Evolutionary conservation across 2,329 filamentous ascomycete genomes (phyloP), one percentile per base, ranked within the genome.

Genomic region (Tolypocladium tropicale): DNA sequence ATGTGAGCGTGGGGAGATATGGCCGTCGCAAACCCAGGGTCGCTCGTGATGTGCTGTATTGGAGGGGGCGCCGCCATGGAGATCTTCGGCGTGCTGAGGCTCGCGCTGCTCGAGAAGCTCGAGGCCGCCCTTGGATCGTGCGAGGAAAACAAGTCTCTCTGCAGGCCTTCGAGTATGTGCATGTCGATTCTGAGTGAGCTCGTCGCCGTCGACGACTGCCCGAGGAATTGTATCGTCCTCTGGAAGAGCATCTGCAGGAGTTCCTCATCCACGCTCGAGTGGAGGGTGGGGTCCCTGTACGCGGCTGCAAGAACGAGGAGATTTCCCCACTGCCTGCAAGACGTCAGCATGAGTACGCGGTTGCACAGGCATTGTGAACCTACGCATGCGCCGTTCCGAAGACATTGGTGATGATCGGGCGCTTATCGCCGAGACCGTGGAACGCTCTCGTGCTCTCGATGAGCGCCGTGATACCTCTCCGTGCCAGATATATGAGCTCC

Each of bases 381-480:
- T 88, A 95, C 89, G 93, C 92, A 78, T 96, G 93, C 59, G 91
- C 88, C 21, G 93, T 97, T 54, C 93, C 92, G 72, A 96, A 95
- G 28, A 96, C 86, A 64, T 96, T 97, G n/a, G 93, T 97, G 55
- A 97, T 85, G 53, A 96, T 86, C 10, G 89, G 83, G 33, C 90
- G 82, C 59, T 81, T 72, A n/a, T 74, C 72, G 18, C 81, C 76
- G 30, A 89, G 77, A 2, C 78, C 76, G 60, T 87, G 78, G 67
- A 97, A 95, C 1, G 91, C 90, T 55, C 84, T 81, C 0, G 93
- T 97, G 68, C 93, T 96, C 66, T 88, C 79, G 54, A 96, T 84
- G 1, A 95, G 83, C 7, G 90, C 89, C 48, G 83, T 76, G 56
- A 94, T 80, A 57, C 87, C 90, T 59, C 76, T 77, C 52, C 71